Evolutionary conservation across 768 basidiomycete genomes (phyloP), one percentile per base, ranked within the genome.

Genomic region (Lentinula raphanica): DNA sequence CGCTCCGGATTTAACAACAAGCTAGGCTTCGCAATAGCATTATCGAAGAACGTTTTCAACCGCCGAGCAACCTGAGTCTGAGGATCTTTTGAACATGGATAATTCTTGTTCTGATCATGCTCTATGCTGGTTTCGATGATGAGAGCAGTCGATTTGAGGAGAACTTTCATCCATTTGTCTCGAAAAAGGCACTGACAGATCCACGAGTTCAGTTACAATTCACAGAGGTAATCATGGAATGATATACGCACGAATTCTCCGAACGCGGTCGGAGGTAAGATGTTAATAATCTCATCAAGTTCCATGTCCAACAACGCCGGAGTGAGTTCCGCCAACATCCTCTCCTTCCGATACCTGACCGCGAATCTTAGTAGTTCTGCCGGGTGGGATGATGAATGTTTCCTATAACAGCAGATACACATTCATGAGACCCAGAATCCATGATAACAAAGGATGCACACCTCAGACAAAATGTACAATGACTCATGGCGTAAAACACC

Each of bases 401-500:
- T 36, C 27, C 51, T 53, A 21, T 9, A 19, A 5, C 42, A 21
- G 25, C 11, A 11, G 13, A 13, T 9, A 12, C 29, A 15, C 17
- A 19, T n/a, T n/a, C 29, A 50, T 50, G 7, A 44, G 42, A 2
- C 21, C 15, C 38, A n/a, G 21, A n/a, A 36, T n/a, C n/a, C n/a
- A 6, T 4, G 19, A 25, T 3, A 21, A 32, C 1, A 23, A 7
- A 35, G 4, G 3, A 19, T 15, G 28, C 51, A 12, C 35, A 53
- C 51, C 51, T n/a, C 8, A 53, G 35, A 25, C 51, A 53, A 3
- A 53, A 53, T 2, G 51, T 39, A 39, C 51, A 53, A 31, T 53
- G 51, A 17, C 36, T 53, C 51, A 53, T 53, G 12, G 51, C 51
- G 28, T 53, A 53, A 31, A 53, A 53, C 19, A 53, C 36, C 7